Percentiles rank a stretch among this genome's conserved stretches.
Evolutionary conservation across 805 yeast species (phyloP).

Genomic region (Cyberlindnera suaveolens): DNA sequence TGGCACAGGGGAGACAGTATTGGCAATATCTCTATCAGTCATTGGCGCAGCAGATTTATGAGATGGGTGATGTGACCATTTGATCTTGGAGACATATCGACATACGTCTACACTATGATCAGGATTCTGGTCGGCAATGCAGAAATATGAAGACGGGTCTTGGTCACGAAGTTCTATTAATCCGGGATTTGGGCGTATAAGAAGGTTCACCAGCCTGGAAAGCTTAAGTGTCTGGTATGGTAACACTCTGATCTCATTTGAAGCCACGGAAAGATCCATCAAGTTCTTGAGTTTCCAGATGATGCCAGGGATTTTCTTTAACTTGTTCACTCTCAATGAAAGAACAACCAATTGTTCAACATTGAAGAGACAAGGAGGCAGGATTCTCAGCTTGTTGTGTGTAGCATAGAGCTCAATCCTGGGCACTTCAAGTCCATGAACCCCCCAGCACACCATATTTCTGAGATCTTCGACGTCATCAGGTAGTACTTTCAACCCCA

Average conservation of each 20-base stretch:
- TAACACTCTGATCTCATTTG: conserved; percentile 43
- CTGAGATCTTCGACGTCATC: conserved; percentile 53
- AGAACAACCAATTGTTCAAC: conserved; percentile 44
- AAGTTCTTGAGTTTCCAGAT: conserved; percentile 35
- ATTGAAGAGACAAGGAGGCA: conserved; percentile 47
- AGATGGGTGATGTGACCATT: conserved; percentile 16
- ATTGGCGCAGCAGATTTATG: neutral
- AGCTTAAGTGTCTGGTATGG: conserved; percentile 50
- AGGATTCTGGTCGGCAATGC: conserved; percentile 19
- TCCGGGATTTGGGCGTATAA: conserved; percentile 51
- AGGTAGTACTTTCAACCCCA: conserved; percentile 44
- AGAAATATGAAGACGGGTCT: conserved; percentile 11
- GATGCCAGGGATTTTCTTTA: conserved; percentile 42
- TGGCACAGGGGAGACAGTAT: conserved; percentile 30
- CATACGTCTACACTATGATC: conserved; percentile 13
- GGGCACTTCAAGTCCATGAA: conserved; percentile 29
- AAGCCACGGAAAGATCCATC: conserved; percentile 45
- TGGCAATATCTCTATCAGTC: conserved; percentile 17
- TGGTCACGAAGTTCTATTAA: conserved; percentile 19
- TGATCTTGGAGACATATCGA: conserved; percentile 21
- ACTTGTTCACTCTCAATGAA: conserved; percentile 43
- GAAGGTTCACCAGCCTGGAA: conserved; percentile 34
- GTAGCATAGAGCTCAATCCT: conserved; percentile 43
- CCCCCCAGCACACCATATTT: conserved; percentile 42
- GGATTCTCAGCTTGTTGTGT: conserved; percentile 39